Evolutionary conservation across 208 protist species (phyloP), one percentile per base, ranked within the genome.

Genomic region (Acanthamoeba quina): DNA sequence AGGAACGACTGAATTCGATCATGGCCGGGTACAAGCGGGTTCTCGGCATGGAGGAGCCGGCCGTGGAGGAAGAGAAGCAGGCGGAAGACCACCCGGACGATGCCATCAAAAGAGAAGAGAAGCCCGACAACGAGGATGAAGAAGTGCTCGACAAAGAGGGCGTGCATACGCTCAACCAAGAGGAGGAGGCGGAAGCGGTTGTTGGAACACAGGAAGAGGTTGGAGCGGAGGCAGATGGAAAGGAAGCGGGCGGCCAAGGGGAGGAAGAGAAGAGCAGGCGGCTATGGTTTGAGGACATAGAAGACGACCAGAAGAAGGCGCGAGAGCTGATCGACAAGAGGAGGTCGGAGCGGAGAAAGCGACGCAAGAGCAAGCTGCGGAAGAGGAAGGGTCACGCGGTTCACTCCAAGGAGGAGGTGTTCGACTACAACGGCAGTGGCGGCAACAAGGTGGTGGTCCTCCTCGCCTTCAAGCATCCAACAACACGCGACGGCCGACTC

Each of bases 201-300:
- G 17, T 3, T 13, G 60, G 29, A 72, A 5, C 37, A 29, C 72
- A 9, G 17, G 68, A 44, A 15, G 31, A 47, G 1, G 29, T 29
- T 17, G 34, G 13, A 26, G 68, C 29, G 11, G 1, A 31, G 26
- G 31, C 29, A n/a, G 34, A 76, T 49, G 11, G 44, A 26, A 44
- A 76, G 68, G 68, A 24, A 76, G 31, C 0, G 17, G 68, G 6
- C 26, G 15, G 15, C 17, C 15, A 11, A 26, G 37, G 47, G 68
- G 37, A 26, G 29, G 7, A 76, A 29, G 37, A 76, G 68, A 47
- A 82, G 37, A 26, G 37, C n/a, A 82, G 52, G 72, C 24, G 52
- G 72, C 34, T 54, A 26, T 82, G 72, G 72, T 82, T 82, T 5
- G 72, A 82, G 26, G 72, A 82, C 41, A 82, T 82, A 15, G 44